phyloP scores from a whole-genome alignment of 2,329 filamentous ascomycete species.

The Phyllosticta citriasiana region DNA sequence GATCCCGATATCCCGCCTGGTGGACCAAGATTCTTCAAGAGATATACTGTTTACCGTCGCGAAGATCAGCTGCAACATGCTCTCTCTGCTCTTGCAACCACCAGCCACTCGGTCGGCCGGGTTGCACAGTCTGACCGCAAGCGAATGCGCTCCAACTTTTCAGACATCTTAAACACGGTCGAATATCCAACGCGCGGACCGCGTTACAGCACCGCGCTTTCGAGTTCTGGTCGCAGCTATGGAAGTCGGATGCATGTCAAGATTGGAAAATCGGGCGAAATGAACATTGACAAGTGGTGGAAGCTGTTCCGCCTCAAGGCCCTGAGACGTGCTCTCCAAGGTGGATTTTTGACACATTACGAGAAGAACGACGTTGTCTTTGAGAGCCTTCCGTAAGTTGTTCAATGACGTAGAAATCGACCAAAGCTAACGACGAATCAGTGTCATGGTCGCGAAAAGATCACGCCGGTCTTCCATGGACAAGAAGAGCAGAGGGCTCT shows the following conservation, averaged over 20 bases:
- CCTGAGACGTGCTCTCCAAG: slow-evolving; percentile 49
- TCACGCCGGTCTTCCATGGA: neutral
- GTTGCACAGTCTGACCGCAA: slow-evolving; percentile 59
- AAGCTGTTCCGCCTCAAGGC: slow-evolving; percentile 56
- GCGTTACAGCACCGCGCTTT: slow-evolving; percentile 53
- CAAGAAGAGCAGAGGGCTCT: neutral
- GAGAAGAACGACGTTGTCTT: slow-evolving; percentile 23
- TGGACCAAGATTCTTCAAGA: slow-evolving; percentile 41
- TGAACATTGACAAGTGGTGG: slow-evolving; percentile 65
- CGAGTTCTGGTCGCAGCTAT: slow-evolving; percentile 49
- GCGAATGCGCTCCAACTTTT: slow-evolving; percentile 54
- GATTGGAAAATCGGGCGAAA: slow-evolving; percentile 47
- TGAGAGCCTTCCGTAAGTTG: slow-evolving; percentile 7
- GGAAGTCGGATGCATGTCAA: slow-evolving; percentile 53
- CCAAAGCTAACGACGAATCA: neutral
- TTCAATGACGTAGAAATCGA: neutral
- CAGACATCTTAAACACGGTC: slow-evolving; percentile 55
- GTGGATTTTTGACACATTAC: slow-evolving; percentile 27
- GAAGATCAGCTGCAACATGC: slow-evolving; percentile 50
- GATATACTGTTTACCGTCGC: slow-evolving; percentile 58
- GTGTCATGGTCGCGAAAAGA: neutral
- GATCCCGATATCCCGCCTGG: slow-evolving; percentile 17
- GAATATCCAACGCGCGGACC: slow-evolving; percentile 58
- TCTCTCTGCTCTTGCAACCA: slow-evolving; percentile 49
- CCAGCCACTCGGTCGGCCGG: slow-evolving; percentile 43